Base-by-base conservation (phyloP, 805 yeast genomes). In the Metschnikowia continentalis region DNA sequence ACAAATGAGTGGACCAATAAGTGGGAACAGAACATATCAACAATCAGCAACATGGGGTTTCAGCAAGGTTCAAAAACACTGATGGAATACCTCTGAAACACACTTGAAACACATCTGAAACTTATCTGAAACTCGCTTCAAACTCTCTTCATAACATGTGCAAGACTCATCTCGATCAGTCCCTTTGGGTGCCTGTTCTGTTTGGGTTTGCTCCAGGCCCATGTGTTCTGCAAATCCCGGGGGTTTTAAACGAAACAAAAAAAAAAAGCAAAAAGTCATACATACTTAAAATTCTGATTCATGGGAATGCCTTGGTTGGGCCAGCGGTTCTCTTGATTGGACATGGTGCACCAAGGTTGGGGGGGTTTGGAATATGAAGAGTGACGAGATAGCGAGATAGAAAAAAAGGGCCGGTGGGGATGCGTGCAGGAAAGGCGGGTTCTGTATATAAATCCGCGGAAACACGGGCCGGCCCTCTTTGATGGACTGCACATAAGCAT, bases 281-380 rank as follows among this genome's bases (percentile, higher is more conserved):
- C 76, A 59, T 72, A 72, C 78, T 70, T 72, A 62, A 69, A 72
- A 48, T 65, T 71, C 58, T 70, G 78, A 35, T 72, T 71, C 47
- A 73, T 61, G 5, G 77, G 75, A 49, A 74, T 68, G 54, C 69
- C 74, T 51, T 70, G 76, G 55, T 61, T 69, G 46, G 66, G 66
- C 76, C 78, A 73, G 54, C 71, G 74, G 51, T 72, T 76, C 51
- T 68, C 73, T 53, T 66, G 73, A 55, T 68, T 71, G 42, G 76
- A 57, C 77, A 72, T 72, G 50, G 30, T 30, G 48, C 19, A 15
- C 48, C 47, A 44, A 44, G 19, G 40, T 30, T 26, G 33, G 42
- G 17, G 48, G 42, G 48, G 19, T 39, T 39, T 37, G 19, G 30
- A 26, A 15, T 7, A 5, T 39, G 30, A 36, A 17, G 42, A 37